These are phyloP conservation scores for Pholiota conissans DNA, from an alignment of 768 basidiomycete genomes.

Conservation along the genomic window DNA sequence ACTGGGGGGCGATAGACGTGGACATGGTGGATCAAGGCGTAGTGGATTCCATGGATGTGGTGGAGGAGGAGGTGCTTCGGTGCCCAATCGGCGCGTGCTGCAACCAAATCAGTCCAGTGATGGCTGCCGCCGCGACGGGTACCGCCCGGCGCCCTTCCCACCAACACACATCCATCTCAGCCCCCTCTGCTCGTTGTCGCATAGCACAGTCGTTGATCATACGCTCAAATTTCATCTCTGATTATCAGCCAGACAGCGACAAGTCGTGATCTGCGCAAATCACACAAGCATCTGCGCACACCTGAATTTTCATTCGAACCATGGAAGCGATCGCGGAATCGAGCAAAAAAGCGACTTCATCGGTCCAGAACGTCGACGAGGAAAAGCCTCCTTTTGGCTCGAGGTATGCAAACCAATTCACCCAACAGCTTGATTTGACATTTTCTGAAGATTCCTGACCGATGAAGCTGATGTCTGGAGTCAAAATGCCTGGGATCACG, in stretches of 20 bases:
- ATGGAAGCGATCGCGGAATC: conserved; percentile 9
- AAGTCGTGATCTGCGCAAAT: neutral
- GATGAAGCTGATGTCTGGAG: conserved; percentile 76
- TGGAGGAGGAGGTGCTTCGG: neutral
- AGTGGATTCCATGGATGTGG: neutral
- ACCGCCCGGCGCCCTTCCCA: neutral
- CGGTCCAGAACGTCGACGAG: conserved; percentile 58
- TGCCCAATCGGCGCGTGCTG: neutral
- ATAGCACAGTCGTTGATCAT: no score
- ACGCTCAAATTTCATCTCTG: neutral
- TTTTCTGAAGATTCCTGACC: conserved; percentile 60
- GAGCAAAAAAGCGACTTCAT: conserved; percentile 49
- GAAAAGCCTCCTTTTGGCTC: conserved; percentile 73
- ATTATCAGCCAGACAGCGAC: neutral
- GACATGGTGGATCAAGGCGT: conserved; percentile 11
- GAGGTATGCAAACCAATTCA: conserved; percentile 37
- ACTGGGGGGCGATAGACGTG: conserved; percentile 13
- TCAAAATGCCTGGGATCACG: conserved; percentile 92
- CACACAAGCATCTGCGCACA: neutral
- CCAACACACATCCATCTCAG: neutral
- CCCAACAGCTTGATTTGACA: neutral
- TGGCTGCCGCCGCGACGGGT: neutral
- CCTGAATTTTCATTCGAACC: no score
- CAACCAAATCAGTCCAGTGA: neutral
- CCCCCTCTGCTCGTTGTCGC: no score